phyloP scores from a whole-genome alignment of 2,329 filamentous ascomycete genomes.

The Diplodia mutila region DNA sequence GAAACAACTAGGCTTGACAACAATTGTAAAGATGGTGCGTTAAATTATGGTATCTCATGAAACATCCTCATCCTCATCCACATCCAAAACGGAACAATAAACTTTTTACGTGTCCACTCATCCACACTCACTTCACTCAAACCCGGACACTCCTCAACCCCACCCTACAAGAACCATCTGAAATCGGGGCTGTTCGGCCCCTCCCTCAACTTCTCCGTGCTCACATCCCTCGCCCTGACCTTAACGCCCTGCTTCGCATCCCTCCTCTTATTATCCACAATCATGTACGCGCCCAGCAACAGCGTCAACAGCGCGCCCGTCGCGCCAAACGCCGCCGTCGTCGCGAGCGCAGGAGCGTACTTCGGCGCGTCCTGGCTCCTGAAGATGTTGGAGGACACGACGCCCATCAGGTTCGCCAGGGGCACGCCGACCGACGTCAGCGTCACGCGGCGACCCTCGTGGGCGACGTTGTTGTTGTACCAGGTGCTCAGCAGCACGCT shows the following conservation, averaged over 20 bases:
- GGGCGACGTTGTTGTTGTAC: slow-evolving; percentile 84
- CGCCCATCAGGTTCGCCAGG: slow-evolving; percentile 75
- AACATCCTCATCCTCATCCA: background rate
- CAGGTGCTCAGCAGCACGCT: slow-evolving; percentile 69
- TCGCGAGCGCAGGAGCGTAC: slow-evolving; percentile 68
- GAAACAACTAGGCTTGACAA: too few species aligned
- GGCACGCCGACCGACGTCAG: slow-evolving; percentile 75
- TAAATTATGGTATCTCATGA: too few species aligned
- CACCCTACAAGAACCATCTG: slow-evolving; percentile 44
- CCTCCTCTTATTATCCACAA: slow-evolving; percentile 65
- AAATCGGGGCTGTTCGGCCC: slow-evolving; percentile 50
- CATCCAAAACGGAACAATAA: background rate
- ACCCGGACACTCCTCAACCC: background rate
- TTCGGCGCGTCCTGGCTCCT: slow-evolving; percentile 28
- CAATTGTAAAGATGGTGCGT: too few species aligned
- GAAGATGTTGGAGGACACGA: slow-evolving; percentile 63
- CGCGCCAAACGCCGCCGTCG: slow-evolving; percentile 67
- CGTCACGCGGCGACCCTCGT: slow-evolving; percentile 72
- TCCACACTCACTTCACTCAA: background rate
- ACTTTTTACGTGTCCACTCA: background rate
- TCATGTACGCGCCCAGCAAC: slow-evolving; percentile 66
- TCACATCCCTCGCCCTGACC: slow-evolving; percentile 54
- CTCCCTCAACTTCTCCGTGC: slow-evolving; percentile 50
- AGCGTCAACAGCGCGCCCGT: slow-evolving; percentile 60
- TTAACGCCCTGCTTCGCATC: slow-evolving; percentile 60